Conservation (phyloP, 306 rosid genomes). For the Canavalia gladiata region DNA sequence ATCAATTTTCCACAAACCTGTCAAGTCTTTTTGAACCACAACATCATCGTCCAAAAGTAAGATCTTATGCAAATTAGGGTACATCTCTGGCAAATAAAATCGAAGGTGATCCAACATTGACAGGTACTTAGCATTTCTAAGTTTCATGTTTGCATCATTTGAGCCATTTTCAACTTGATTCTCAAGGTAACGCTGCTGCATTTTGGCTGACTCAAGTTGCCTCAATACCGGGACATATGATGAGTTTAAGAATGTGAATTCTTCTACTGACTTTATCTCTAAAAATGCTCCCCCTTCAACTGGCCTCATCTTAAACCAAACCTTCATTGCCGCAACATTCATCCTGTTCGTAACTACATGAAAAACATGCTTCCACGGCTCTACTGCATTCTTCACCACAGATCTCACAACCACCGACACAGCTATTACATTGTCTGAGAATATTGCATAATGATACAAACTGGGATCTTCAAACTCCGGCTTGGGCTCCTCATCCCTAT, state of each 20-base stretch:
- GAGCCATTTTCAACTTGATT: slow-evolving; percentile 66
- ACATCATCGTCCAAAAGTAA: slow-evolving; percentile 91
- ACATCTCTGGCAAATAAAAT: slow-evolving; percentile 96
- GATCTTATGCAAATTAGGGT: slow-evolving; percentile 85
- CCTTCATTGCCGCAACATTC: slow-evolving; percentile 99
- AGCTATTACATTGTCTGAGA: slow-evolving; percentile 93
- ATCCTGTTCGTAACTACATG: slow-evolving; percentile 93
- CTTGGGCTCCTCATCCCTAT: slow-evolving; percentile 75
- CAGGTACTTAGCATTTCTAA: slow-evolving; percentile 63
- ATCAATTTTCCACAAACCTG: slow-evolving; percentile 91
- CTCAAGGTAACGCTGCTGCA: slow-evolving; percentile 63
- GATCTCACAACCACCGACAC: slow-evolving; percentile 96
- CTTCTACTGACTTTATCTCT: slow-evolving; percentile 92
- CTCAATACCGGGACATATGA: slow-evolving; percentile 83
- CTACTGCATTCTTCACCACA: slow-evolving; percentile 83
- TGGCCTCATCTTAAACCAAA: slow-evolving; percentile 99
- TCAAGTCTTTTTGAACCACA: slow-evolving; percentile 94
- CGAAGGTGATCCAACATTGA: slow-evolving; percentile 88
- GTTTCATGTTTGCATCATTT: slow-evolving; percentile 63
- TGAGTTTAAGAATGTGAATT: slow-evolving; percentile 80
- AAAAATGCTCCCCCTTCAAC: slow-evolving; percentile 82
- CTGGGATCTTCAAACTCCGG: slow-evolving; percentile 90
- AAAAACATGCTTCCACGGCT: slow-evolving; percentile 97
- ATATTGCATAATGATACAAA: slow-evolving; percentile 94
- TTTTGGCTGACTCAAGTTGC: slow-evolving; percentile 72